Base-by-base conservation (phyloP, 2,329 filamentous ascomycete genomes). In the Hymenoscyphus infarciens region DNA sequence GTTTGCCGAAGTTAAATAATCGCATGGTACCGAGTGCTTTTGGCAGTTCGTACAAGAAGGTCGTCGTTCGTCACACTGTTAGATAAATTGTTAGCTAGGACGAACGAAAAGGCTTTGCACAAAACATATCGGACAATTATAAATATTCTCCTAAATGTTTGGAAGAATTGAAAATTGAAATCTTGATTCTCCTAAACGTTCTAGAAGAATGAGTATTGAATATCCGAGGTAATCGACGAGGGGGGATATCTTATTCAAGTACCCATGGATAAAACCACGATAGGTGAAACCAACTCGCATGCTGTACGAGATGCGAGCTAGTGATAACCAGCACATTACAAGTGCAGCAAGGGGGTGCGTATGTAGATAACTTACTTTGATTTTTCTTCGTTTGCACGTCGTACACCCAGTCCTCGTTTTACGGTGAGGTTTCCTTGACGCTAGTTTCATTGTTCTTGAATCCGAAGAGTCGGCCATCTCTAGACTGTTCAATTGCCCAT, bases 41-140 rank as follows among this genome's bases (percentile, higher is more conserved):
- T 75, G 72, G 67, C 77, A 79, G 66, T 78, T 78, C 56, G 73
- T 70, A 62, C 77, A 79, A 62, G 73, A 69, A 27, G 77, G 77
- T 39, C 72, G 71, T 33, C 73, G 69, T 61, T 79, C 77, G 62
- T 78, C 77, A 63, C 77, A 79, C 77, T 78, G 39, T 61, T 11
- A n/a, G 19, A 19, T 19, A 22, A 45, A 19, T 54, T 62, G 56
- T 57, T 57, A 38, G 33, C 10, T 13, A 49, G 25, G 4, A 15
- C 10, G 22, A 39, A 16, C 19, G 22, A 39, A 16, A 11, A 39
- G 38, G 35, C 19, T 27, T 10, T 31, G 29, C 29, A 31, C 29
- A 29, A 25, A 10, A 16, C 13, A 29, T 27, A 5, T 22, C 19
- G 19, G 33, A 55, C 35, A 38, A 35, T 35, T 11, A 35, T 33